Base-by-base conservation (phyloP, 139 green algal species). In the Chlorella sp. region DNA sequence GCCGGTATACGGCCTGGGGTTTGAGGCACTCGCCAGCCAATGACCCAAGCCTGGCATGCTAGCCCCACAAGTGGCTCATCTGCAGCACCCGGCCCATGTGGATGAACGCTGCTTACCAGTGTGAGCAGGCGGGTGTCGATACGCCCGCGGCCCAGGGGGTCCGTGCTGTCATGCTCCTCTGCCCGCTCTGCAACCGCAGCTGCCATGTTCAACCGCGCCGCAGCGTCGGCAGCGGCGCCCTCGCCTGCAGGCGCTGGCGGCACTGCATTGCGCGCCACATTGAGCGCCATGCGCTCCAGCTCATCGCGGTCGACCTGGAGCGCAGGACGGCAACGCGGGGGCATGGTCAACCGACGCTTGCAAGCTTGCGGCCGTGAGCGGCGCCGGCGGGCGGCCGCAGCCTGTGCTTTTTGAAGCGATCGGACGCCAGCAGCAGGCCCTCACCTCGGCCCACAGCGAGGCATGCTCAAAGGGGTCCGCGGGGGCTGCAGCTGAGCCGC, bases 71-170 rank as follows among this genome's bases (percentile, higher is more conserved):
- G 4, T 46, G 67, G 32, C 34, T n/a, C 22, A 8, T 3, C 44
- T 6, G 34, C 72, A 60, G 72, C 41, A 19, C 24, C 43, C 43
- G 19, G 30, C 43, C 8, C 4, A 17, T 40, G 48, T 4, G 16
- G 22, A 24, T 22, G 26, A 24, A 44, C 54, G 1, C 51, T 82
- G 62, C 48, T 80, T 72, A 87, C 91, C 89, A 87, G 69, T 36
- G 44, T 60, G 7, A 90, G 73, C 43, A 80, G 67, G 28, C 74
- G 76, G 0, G 81, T 75, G 69, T 94, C 89, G 26, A 94, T 89
- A 36, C 73, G 82, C 1, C 91, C 91, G 70, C 90, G 82, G 36
- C 91, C 91, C 56, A 94, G 75, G 0, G 89, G 89, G 82, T 94
- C 91, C 4, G 68, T 68, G 62, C 81, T 86, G 30, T 92, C 88